Base-by-base conservation (phyloP, 73 alveolate genomes). In the Paramecium octaurelia region DNA sequence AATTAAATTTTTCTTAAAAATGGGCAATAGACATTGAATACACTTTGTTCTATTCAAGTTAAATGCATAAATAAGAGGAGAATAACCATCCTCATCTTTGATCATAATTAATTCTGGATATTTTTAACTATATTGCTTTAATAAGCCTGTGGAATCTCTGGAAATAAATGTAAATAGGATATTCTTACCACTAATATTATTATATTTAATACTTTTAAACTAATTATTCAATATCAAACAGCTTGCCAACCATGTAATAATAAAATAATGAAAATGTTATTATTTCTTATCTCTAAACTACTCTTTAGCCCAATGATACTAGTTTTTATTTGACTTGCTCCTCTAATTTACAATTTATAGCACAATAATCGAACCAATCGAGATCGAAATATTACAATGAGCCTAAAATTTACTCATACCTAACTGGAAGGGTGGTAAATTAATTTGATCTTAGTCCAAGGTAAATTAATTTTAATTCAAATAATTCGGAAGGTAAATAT, bases 331-430 rank as follows among this genome's bases (percentile, higher is more conserved):
- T 80, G 3, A 31, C 20, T 24, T 80, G 6, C 4, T 80, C 12
- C 10, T 80, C 75, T 8, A 80, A 4, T 80, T 9, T 27, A 24
- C 46, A 20, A 31, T 8, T 24, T 42, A 80, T 24, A 8, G 24
- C 44, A 46, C 91, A 80, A 80, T 44, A 24, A 44, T 80, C 76
- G 6, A 80, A 48, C 91, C 91, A 80, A 20, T 80, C 91, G 20
- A 80, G 4, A 18, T 80, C 91, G 10, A 80, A 46, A 20, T 11
- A 43, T 21, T 40, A 12, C 46, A 80, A 80, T 14, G 76, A 40
- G 2, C 18, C 50, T 44, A 80, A 80, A 18, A 80, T 80, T 0
- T 80, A 16, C 6, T 23, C 31, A 44, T 44, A 80, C 9, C 2
- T 80, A 1, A 24, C 16, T n/a, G 91, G 91, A 23, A 80, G 9